Base-by-base conservation (phyloP, 2,329 filamentous ascomycete species). In the Graphium sp. region DNA sequence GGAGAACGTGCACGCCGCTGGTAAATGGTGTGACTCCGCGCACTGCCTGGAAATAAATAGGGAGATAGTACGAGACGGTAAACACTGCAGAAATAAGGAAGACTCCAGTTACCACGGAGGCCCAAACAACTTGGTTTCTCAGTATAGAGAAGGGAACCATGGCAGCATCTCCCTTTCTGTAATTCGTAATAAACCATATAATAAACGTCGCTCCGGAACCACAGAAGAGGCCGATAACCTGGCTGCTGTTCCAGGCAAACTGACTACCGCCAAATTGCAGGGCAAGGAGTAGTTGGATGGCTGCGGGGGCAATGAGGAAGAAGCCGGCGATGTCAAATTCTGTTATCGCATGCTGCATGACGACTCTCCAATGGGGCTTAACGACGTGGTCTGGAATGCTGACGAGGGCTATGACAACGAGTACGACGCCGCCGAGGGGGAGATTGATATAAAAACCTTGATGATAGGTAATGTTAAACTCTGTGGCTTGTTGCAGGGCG, bases 21-120 rank as follows among this genome's bases (percentile, higher is more conserved):
- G 29, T 35, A 13, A 47, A 40, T 2, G 44, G 41, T 5, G 41
- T 12, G 7, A 48, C 47, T 10, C 48, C 49, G 33, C 52, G 52
- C 35, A 65, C 49, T 18, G 53, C 50, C 43, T 67, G 58, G 42
- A 67, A 63, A 48, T 61, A 66, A 34, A 65, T 49, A 2, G 62
- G 60, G 5, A 64, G 43, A 34, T 60, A 61, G 44, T 57, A 61
- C 4, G 60, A 42, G 2, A 54, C 44, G 2, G 62, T 38, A 34
- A 64, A 56, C 28, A 58, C 56, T 8, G 50, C 44, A 3, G 52
- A 48, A 10, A 55, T 53, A 12, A 62, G 48, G 30, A 58, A 50
- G 18, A 58, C 49, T 15, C 50, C 48, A 22, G 53, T 58, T 5
- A 55, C 7, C 16, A 51, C 48, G 14, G 52, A 49, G 7, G 52